These are phyloP conservation scores for Trichocomaceae sp. DNA, from an alignment of 2,329 filamentous ascomycete genomes.

Conservation along the genomic window DNA sequence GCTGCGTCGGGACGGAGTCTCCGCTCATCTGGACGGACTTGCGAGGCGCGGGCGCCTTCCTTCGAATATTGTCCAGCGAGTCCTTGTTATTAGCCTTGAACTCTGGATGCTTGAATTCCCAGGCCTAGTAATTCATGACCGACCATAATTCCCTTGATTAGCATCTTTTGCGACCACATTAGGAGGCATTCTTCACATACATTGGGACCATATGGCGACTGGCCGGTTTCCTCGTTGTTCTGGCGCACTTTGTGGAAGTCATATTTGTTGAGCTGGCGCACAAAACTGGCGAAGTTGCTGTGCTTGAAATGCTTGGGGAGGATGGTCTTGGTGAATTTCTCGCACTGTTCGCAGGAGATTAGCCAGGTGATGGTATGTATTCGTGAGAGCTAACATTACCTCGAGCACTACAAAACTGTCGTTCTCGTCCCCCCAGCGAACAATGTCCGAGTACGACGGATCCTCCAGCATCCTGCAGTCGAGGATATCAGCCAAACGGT, in stretches of 20 bases:
- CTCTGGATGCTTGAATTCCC: constrained; percentile 97
- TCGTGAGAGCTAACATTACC: constrained; percentile 46
- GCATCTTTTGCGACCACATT: not conserved
- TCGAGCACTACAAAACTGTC: constrained; percentile 97
- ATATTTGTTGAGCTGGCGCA: constrained; percentile 93
- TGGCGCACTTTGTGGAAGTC: constrained; percentile 97
- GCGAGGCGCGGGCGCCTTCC: constrained; percentile 86
- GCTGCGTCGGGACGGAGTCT: constrained; percentile 71
- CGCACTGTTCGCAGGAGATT: constrained; percentile 59
- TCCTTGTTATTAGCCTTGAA: constrained; percentile 96
- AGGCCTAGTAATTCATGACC: constrained; percentile 61
- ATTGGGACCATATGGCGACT: constrained; percentile 73
- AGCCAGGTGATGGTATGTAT: constrained; percentile 13
- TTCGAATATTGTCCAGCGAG: constrained; percentile 88
- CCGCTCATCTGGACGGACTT: constrained; percentile 65
- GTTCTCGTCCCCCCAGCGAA: constrained; percentile 89
- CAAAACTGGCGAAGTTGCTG: constrained; percentile 96
- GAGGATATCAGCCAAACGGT: constrained; percentile 4
- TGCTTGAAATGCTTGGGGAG: constrained; percentile 98
- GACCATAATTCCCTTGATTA: not conserved
- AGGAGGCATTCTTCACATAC: constrained; percentile 43
- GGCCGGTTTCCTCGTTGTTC: constrained; percentile 77
- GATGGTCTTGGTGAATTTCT: constrained; percentile 96
- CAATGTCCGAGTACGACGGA: constrained; percentile 83
- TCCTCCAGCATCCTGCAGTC: constrained; percentile 85